Evolutionary conservation across 1,284 basidiomycete genomes (phyloP).

Genomic region (Butyriboletus regius): DNA sequence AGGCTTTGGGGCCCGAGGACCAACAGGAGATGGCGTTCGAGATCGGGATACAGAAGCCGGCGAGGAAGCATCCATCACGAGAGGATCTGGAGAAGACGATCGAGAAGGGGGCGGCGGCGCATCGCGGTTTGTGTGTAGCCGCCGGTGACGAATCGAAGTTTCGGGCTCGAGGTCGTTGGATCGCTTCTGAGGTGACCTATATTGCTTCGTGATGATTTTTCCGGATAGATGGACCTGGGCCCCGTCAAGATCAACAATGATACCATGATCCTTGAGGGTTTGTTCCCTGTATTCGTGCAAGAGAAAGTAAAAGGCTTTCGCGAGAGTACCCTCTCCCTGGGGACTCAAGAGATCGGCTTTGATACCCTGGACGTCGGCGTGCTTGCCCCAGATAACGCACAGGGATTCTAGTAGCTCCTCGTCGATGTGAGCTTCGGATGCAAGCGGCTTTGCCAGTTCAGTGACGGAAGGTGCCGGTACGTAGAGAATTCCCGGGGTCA

Average conservation of each 20-base stretch:
- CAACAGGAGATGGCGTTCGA: slow-evolving; percentile 45
- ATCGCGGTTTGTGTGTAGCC: slow-evolving; percentile 14
- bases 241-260: slow-evolving; percentile 40
- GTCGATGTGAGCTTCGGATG: slow-evolving; percentile 71
- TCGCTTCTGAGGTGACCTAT: slow-evolving; percentile 36
- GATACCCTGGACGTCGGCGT: slow-evolving; percentile 53
- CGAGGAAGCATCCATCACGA: slow-evolving; percentile 19
- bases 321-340: slow-evolving; percentile 63
- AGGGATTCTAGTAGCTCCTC: slow-evolving; percentile 81
- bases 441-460: slow-evolving; percentile 59
- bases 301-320: slow-evolving; percentile 90
- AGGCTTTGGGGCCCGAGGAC: slow-evolving; percentile 37
- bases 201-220: slow-evolving; percentile 42
- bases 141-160: slow-evolving; percentile 5
- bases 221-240: slow-evolving; percentile 25
- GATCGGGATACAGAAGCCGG: slow-evolving; percentile 32
- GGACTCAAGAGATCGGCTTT: slow-evolving; percentile 59
- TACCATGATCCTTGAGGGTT: slow-evolving; percentile 58
- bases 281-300: slow-evolving; percentile 74
- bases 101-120: slow-evolving; percentile 28
- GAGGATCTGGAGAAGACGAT: slow-evolving; percentile 32
- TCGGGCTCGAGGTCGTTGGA: slow-evolving; percentile 12
- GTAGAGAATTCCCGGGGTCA: slow-evolving; percentile 47
- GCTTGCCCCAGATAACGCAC: slow-evolving; percentile 79
- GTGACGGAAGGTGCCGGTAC: slow-evolving; percentile 59